These are phyloP conservation scores for Candida michaelii DNA, from an alignment of 805 yeast species.

Conservation along the genomic window DNA sequence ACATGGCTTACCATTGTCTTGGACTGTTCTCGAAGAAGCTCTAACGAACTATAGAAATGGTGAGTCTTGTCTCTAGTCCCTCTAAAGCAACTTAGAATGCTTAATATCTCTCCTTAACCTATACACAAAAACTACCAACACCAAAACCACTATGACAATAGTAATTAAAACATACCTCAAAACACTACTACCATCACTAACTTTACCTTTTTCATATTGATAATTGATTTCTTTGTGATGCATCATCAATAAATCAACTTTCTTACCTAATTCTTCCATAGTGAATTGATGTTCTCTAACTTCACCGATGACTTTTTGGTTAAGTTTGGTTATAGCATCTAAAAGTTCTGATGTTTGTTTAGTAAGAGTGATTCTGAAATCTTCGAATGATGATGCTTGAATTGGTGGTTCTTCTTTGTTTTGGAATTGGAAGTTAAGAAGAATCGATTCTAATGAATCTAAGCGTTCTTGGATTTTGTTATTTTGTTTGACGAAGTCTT, in stretches of 20 bases:
- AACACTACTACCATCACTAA: constrained; percentile 4
- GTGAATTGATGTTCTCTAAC: constrained; percentile 40
- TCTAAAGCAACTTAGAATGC: constrained; percentile 54
- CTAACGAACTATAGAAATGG: no score
- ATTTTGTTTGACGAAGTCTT: constrained; percentile 6
- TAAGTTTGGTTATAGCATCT: constrained; percentile 28
- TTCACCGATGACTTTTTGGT: constrained; percentile 40
- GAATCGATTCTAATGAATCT: constrained; percentile 9
- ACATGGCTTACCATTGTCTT: no score
- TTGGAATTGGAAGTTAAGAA: background rate
- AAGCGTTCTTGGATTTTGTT: constrained; percentile 4
- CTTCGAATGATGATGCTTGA: constrained; percentile 16
- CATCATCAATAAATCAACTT: constrained; percentile 41
- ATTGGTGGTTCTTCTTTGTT: constrained; percentile 2
- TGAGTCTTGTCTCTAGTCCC: no score
- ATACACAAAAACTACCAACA: constrained; percentile 47
- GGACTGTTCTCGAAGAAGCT: no score
- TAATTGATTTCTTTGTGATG: constrained; percentile 38
- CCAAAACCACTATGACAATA: constrained; percentile 36
- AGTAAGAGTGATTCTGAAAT: constrained; percentile 27
- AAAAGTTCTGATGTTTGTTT: constrained; percentile 34
- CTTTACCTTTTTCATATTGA: constrained; percentile 20
- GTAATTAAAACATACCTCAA: constrained; percentile 44
- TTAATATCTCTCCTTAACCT: constrained; percentile 62
- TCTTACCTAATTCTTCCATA: constrained; percentile 31